Evolutionary conservation across 1,284 basidiomycete genomes (phyloP).

Genomic region (Sparassis latifolia): DNA sequence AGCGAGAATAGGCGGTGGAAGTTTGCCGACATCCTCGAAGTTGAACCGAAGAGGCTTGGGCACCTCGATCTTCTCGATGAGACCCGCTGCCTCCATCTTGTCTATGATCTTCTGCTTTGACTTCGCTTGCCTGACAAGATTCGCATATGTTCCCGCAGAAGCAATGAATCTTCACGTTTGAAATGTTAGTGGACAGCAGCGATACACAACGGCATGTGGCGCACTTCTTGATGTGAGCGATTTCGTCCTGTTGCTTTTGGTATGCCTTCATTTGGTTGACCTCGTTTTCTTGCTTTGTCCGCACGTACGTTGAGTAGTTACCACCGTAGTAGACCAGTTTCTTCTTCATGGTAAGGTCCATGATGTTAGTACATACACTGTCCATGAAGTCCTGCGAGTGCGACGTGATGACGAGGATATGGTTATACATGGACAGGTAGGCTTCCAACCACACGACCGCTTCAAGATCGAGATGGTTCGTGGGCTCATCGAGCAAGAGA

Average conservation of each 20-base stretch:
- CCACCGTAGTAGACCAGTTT: constrained; percentile 91
- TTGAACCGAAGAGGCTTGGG: constrained; percentile 82
- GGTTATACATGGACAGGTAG: constrained; percentile 96
- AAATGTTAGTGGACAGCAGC: neutral
- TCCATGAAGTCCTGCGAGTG: constrained; percentile 99
- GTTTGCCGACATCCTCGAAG: constrained; percentile 91
- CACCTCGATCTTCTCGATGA: constrained; percentile 84
- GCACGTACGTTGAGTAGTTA: constrained; percentile 96
- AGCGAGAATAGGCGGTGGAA: constrained; percentile 96
- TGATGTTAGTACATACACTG: constrained; percentile 93
- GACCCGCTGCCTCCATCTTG: constrained; percentile 99
- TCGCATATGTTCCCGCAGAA: constrained; percentile 97
- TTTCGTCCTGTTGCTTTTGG: constrained; percentile 97
- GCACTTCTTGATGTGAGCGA: constrained; percentile 93
- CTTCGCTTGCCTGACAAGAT: constrained; percentile 97
- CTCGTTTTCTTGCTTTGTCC: constrained; percentile 96
- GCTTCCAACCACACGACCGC: constrained; percentile 99
- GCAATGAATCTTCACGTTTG: constrained; percentile 75
- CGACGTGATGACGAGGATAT: constrained; percentile 93
- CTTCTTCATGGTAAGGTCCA: constrained; percentile 90
- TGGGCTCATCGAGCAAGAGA: constrained; percentile 84
- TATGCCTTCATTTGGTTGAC: constrained; percentile 99
- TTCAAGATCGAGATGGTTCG: constrained; percentile 91
- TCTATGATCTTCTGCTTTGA: constrained; percentile 99
- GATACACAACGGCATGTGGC: constrained; percentile 17